Evolutionary conservation across 192 early-diverging fungal genomes (phyloP).

Genomic region (Rhizophagus clarus): DNA sequence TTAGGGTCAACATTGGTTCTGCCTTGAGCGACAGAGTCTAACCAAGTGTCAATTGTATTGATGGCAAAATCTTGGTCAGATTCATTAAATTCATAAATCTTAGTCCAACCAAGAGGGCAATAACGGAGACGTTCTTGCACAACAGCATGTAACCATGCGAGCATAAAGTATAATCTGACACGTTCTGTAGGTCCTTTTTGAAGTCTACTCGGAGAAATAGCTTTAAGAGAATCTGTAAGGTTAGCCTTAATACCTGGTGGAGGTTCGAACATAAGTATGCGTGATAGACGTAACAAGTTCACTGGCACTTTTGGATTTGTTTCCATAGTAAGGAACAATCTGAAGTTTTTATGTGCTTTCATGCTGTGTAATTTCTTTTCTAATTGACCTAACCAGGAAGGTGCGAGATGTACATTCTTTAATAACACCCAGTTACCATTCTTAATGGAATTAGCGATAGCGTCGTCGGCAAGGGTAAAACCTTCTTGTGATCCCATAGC

Average conservation of each 20-base stretch:
- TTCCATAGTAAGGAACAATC: slow-evolving; percentile 98
- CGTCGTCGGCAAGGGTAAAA: slow-evolving; percentile 83
- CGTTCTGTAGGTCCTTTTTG: slow-evolving; percentile 82
- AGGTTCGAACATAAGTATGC: slow-evolving; percentile 95
- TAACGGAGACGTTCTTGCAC: slow-evolving; percentile 96
- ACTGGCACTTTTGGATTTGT: slow-evolving; percentile 95
- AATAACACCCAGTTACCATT: slow-evolving; percentile 94
- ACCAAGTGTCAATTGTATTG: slow-evolving; percentile 88
- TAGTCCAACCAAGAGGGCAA: slow-evolving; percentile 97
- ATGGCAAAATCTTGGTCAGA: slow-evolving; percentile 93
- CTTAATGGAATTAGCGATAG: slow-evolving; percentile 80
- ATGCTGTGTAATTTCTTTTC: slow-evolving; percentile 92
- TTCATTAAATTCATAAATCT: slow-evolving; percentile 98
- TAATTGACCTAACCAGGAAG: slow-evolving; percentile 89
- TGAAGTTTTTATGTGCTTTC: slow-evolving; percentile 82
- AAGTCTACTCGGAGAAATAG: slow-evolving; percentile 58
- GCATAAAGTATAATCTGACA: slow-evolving; percentile 86
- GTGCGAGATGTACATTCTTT: slow-evolving; percentile 98
- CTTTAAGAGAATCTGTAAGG: slow-evolving; percentile 76
- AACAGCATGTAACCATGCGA: slow-evolving; percentile 96
- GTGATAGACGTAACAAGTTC: slow-evolving; percentile 85
- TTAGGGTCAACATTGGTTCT: slow-evolving; percentile 90
- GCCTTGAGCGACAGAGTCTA: slow-evolving; percentile 78
- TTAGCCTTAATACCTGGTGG: slow-evolving; percentile 95
- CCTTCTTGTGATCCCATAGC: slow-evolving; percentile 99